These are phyloP conservation scores for Mucor ambiguus DNA, from an alignment of 371 early-diverging fungal genomes.

Conservation along the genomic window DNA sequence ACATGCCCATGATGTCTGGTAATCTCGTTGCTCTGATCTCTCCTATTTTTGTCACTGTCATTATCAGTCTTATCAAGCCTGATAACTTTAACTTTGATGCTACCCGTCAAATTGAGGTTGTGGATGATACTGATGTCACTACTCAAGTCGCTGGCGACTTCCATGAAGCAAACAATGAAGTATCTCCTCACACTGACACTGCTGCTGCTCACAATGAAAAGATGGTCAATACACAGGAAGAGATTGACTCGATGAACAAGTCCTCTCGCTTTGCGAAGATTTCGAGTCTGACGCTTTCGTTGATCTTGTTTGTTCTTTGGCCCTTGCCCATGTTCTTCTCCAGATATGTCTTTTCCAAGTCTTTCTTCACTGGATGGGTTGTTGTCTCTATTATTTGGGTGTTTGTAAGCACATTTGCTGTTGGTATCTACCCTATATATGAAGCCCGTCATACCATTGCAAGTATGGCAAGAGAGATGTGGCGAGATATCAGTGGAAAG, in stretches of 20 bases:
- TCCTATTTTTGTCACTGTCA: constrained; percentile 25
- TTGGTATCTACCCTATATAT: constrained; percentile 62
- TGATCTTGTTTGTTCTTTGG: constrained; percentile 65
- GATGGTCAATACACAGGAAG: constrained; percentile 17
- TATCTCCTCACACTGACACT: background rate
- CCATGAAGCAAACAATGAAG: constrained; percentile 21
- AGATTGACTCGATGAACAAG: constrained; percentile 25
- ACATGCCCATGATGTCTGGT: constrained; percentile 75
- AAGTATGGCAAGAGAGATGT: constrained; percentile 43
- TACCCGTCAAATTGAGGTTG: constrained; percentile 48
- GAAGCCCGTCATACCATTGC: constrained; percentile 55
- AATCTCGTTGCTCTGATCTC: constrained; percentile 54
- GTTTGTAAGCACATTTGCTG: constrained; percentile 54
- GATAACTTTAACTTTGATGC: constrained; percentile 66
- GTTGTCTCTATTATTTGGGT: constrained; percentile 66
- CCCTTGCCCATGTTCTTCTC: constrained; percentile 71
- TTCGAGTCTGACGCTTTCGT: constrained; percentile 48
- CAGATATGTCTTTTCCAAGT: constrained; percentile 61
- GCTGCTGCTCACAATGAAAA: background rate
- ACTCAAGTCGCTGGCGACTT: constrained; percentile 21
- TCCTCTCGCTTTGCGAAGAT: constrained; percentile 38
- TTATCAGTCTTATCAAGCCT: constrained; percentile 49
- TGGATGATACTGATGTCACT: constrained; percentile 43
- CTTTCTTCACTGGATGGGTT: constrained; percentile 74
- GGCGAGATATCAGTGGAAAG: constrained; percentile 41